phyloP scores from a whole-genome alignment of 176 grass and related monocot genomes.

The Typha latifolia region DNA sequence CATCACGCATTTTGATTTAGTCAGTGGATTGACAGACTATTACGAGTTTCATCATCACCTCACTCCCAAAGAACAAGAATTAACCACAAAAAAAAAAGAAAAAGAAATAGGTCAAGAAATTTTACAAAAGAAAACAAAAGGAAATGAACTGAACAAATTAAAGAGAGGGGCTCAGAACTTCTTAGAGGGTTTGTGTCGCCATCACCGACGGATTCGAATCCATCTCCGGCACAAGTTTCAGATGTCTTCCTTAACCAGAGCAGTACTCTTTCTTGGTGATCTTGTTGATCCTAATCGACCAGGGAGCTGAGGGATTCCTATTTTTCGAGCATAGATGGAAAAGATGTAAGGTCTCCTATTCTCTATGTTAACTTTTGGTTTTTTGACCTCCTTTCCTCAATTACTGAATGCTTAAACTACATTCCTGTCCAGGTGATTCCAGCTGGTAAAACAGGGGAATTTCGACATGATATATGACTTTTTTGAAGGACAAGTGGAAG shows the following conservation, averaged over 20 bases:
- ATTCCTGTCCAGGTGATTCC: conserved; percentile 64
- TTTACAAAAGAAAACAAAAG: no score
- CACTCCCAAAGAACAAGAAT: not conserved
- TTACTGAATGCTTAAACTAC: conserved; percentile 6
- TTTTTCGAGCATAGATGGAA: conserved; percentile 96
- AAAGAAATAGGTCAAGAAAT: no score
- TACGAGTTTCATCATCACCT: conserved; percentile 61
- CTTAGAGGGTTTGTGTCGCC: conserved; percentile 78
- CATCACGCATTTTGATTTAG: conserved; percentile 45
- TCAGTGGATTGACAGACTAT: conserved; percentile 92
- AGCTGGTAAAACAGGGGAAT: conserved; percentile 62
- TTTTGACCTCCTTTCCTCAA: conserved; percentile 6
- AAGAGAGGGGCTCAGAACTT: conserved; percentile 60
- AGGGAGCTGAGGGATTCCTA: conserved; percentile 81
- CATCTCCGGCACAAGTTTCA: conserved; percentile 44
- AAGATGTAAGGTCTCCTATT: conserved; percentile 61
- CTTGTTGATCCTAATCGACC: conserved; percentile 63
- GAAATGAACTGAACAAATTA: no score
- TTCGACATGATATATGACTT: conserved; percentile 81
- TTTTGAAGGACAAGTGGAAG: conserved; percentile 76
- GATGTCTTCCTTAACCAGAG: conserved; percentile 59
- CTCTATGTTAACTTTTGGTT: not conserved
- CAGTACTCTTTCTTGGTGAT: conserved; percentile 80
- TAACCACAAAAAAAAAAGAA: not conserved
- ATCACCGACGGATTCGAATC: conserved; percentile 32